phyloP scores from a whole-genome alignment of 148 eudicot genomes.

The Vaccinium macrocarpon region DNA sequence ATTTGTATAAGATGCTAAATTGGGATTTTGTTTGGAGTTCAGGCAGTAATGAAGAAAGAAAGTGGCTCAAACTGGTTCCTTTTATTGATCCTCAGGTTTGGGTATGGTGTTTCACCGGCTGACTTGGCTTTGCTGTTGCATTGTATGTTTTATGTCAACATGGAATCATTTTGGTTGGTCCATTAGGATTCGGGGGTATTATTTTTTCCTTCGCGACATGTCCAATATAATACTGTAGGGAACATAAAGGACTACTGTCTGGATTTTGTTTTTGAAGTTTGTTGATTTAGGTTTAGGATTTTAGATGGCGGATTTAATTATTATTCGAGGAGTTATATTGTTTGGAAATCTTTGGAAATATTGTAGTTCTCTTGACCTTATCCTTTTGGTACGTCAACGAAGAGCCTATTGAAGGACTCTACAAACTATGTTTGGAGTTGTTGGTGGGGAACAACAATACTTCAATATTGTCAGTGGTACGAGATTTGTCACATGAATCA shows the following conservation, averaged over 20 bases:
- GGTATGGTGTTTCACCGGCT: not conserved
- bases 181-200: not conserved
- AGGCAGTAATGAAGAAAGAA: not conserved
- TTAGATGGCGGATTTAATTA: not conserved
- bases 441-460: not conserved
- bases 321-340: not conserved
- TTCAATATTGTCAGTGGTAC: not conserved
- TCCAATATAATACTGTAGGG: not conserved
- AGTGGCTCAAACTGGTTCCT: not conserved
- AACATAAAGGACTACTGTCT: not conserved
- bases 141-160: not conserved
- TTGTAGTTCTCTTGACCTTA: not conserved
- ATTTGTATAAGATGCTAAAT: not conserved
- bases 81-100: not conserved
- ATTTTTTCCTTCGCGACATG: not conserved
- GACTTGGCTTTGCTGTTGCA: not conserved
- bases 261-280: not conserved
- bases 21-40: not conserved
- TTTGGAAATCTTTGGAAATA: not conserved
- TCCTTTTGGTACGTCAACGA: not conserved
- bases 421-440: not conserved
- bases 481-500: not conserved
- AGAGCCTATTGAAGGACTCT: conserved; percentile 1
- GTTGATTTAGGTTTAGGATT: not conserved
- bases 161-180: not conserved